A percentile compares a stretch with the other conserved stretches of the same genome.
phyloP scores from a whole-genome alignment of 257 asterid genomes.

The Primulina eburnea region DNA sequence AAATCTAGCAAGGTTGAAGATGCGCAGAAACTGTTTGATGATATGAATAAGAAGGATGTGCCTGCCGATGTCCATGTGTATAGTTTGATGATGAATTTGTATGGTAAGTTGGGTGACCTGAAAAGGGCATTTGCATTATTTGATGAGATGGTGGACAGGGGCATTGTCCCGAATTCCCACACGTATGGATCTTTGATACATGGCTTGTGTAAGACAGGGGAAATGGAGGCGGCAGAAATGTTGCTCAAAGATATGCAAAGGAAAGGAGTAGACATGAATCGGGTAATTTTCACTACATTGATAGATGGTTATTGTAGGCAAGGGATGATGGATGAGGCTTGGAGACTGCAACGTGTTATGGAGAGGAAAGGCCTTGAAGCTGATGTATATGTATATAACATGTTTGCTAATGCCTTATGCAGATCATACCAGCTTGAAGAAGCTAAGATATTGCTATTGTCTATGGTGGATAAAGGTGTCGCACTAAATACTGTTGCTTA shows the following conservation, averaged over 20 bases:
- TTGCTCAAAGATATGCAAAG: constrained; percentile 78
- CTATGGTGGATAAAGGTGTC: constrained; percentile 64
- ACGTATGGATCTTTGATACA: constrained; percentile 70
- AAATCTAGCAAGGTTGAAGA: constrained; percentile 36
- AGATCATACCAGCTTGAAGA: constrained; percentile 54
- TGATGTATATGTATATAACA: constrained; percentile 59
- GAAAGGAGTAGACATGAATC: constrained; percentile 58
- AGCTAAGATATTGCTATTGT: constrained; percentile 56
- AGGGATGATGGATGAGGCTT: constrained; percentile 76
- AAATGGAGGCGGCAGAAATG: constrained; percentile 58
- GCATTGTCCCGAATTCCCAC: constrained; percentile 62
- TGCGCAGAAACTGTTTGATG: constrained; percentile 62
- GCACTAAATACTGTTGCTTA: constrained; percentile 48
- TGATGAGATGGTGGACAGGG: constrained; percentile 64
- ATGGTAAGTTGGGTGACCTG: constrained; percentile 44
- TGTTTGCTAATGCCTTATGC: constrained; percentile 64
- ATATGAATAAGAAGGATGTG: constrained; percentile 55
- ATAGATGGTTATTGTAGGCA: constrained; percentile 84
- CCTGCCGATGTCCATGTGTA: constrained; percentile 52
- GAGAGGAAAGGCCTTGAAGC: constrained; percentile 69
- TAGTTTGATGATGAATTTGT: constrained; percentile 57
- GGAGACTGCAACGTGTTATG: constrained; percentile 54
- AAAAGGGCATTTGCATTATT: constrained; percentile 62
- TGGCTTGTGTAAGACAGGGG: constrained; percentile 69
- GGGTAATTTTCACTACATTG: constrained; percentile 65